Evolutionary conservation across 2,329 filamentous ascomycete species (phyloP), one percentile per base, ranked within the genome.

Genomic region (Macrophomina phaseolina): DNA sequence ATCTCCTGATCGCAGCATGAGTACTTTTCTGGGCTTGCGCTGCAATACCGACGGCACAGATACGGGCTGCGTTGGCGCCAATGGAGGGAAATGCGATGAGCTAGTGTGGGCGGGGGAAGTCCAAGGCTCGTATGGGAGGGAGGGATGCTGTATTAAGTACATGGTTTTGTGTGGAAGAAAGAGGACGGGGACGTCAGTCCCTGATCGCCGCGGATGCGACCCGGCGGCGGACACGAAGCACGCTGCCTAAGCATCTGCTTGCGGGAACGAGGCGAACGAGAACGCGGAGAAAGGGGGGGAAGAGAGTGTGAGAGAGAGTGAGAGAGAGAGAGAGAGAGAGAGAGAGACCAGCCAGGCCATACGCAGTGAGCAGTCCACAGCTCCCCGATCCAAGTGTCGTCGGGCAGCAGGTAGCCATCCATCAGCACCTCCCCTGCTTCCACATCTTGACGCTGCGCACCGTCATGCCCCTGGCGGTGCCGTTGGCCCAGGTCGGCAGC

Each of bases 391-490:
- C 23, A 23, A 23, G 23, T 23, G 23, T 23, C 23, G 23, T 23
- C 3, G 23, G 23, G 38, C 38, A 4, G 38, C 38, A 52, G 28
- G 23, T 23, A 49, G 18, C 4, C 30, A 53, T 14, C 14, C 30
- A 7, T 55, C 7, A 62, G n/a, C 58, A 62, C 32, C 16, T 49
- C 32, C 61, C 61, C 61, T 53, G 34, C 58, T 46, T 64, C 69
- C 69, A 70, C 69, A 70, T 70, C 58, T 68, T 70, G 7, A 70
- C 68, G n/a, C 23, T 63, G 52, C 67, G 68, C 14, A 70, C 69
- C 30, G 69, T 70, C 68, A 70, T 68, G 12, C 69, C 68, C 14
- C 68, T 58, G 70, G 68, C 55, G 16, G 55, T 63, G 6, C 65
- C 62, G 18, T 70, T 40, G 12, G 58, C 66, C 68, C 68, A 70